These are phyloP conservation scores for Torulaspora delbrueckii DNA, from an alignment of 805 yeast species.

Conservation along the genomic window DNA sequence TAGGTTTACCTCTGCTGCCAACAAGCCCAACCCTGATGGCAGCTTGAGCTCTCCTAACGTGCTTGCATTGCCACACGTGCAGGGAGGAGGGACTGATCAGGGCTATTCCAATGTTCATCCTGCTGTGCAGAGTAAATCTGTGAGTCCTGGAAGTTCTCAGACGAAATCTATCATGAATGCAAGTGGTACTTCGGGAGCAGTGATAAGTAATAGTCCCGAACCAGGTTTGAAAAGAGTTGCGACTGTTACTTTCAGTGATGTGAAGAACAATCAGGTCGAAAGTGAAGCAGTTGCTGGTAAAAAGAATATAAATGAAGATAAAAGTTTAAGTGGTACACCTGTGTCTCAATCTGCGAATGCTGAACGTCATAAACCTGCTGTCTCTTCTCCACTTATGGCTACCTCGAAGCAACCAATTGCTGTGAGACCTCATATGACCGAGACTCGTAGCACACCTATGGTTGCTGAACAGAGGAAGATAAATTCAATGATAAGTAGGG, in stretches of 20 bases:
- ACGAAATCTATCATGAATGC: slow-evolving; percentile 34
- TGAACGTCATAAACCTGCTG: slow-evolving; percentile 11
- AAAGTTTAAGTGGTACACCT: not conserved
- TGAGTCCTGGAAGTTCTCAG: slow-evolving; percentile 25
- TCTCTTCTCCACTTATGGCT: slow-evolving; percentile 9
- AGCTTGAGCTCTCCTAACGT: slow-evolving; percentile 13
- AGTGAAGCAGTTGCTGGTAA: slow-evolving; percentile 7
- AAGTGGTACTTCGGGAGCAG: slow-evolving; percentile 35
- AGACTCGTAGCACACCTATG: not conserved
- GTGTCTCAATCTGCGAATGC: not conserved
- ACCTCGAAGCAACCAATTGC: slow-evolving; percentile 5
- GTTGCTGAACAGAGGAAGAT: slow-evolving; percentile 8
- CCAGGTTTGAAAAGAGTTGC: slow-evolving; percentile 33
- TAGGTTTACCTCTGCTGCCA: slow-evolving; percentile 17
- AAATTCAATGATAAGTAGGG: slow-evolving; percentile 6
- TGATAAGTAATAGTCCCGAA: slow-evolving; percentile 33
- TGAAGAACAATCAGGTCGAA: slow-evolving; percentile 6
- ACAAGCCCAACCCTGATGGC: slow-evolving; percentile 21
- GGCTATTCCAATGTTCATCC: slow-evolving; percentile 10
- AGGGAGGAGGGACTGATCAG: not conserved
- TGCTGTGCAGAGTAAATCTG: slow-evolving; percentile 18
- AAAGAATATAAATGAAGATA: slow-evolving; percentile 14
- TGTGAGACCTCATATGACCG: slow-evolving; percentile 1
- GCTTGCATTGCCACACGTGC: slow-evolving; percentile 3
- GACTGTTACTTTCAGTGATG: slow-evolving; percentile 31